These are phyloP conservation scores for Stagonosporopsis vannaccii DNA, from an alignment of 2,329 filamentous ascomycete species.

Conservation along the genomic window DNA sequence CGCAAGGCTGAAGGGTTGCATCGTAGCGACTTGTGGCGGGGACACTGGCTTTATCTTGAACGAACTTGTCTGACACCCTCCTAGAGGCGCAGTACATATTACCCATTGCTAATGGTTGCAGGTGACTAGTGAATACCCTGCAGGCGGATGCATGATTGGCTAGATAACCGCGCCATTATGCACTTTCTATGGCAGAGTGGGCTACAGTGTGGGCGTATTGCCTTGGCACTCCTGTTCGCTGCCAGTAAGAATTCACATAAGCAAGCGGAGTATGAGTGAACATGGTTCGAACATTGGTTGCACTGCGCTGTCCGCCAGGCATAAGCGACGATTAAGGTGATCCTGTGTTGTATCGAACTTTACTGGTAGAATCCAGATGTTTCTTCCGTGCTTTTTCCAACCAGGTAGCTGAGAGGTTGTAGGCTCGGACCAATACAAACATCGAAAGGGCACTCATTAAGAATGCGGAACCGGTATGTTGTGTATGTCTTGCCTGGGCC, in stretches of 20 bases:
- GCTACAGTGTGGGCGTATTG: slow-evolving; percentile 1
- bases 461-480: slow-evolving; percentile 10
- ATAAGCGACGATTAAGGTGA: slow-evolving; percentile 2
- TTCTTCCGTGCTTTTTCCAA: neutral
- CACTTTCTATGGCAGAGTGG: slow-evolving; percentile 1
- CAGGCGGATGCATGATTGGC: neutral
- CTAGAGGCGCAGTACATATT: slow-evolving; percentile 1
- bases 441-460: slow-evolving; percentile 12
- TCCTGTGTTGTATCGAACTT: slow-evolving; percentile 1
- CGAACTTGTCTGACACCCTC: neutral
- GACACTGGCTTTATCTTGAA: neutral
- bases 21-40: neutral
- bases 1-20: neutral
- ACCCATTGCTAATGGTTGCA: neutral
- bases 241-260: neutral
- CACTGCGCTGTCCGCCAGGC: neutral
- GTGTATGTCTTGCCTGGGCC: neutral
- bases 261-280: neutral
- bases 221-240: neutral
- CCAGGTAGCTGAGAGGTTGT: neutral
- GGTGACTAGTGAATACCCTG: neutral
- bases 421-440: slow-evolving; percentile 2
- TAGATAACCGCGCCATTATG: neutral
- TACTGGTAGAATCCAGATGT: neutral
- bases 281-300: neutral